Evolutionary conservation across 768 basidiomycete genomes (phyloP).

Genomic region (Suillus alpinus): DNA sequence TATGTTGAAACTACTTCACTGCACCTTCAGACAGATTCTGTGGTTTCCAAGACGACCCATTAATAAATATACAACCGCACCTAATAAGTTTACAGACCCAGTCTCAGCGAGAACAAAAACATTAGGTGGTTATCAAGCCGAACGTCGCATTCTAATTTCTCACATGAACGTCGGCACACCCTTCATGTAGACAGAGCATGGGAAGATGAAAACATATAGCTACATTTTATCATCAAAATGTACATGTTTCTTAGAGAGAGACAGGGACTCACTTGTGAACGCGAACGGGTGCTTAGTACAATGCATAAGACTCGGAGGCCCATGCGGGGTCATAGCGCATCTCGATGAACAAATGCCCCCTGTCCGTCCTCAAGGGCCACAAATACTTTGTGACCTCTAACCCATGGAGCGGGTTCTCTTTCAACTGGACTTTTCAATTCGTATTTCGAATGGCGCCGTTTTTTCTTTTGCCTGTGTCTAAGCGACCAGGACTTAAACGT

Average conservation of each 20-base stretch:
- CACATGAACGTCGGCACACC: neutral
- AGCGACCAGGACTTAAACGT: neutral
- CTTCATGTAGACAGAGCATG: neutral
- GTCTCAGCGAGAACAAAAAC: neutral
- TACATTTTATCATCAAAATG: neutral
- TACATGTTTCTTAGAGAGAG: neutral
- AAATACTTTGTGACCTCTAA: constrained; percentile 24
- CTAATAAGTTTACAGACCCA: neutral
- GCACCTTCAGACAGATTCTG: neutral
- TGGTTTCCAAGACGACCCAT: neutral
- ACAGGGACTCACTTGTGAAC: neutral
- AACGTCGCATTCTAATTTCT: neutral
- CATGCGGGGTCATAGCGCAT: neutral
- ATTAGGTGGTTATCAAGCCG: neutral
- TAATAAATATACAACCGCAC: neutral
- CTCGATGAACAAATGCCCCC: constrained; percentile 10
- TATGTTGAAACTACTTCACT: neutral
- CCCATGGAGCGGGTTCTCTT: constrained; percentile 27
- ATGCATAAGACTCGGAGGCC: neutral
- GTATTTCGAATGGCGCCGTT: neutral
- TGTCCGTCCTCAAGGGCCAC: constrained; percentile 26
- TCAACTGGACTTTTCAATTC: constrained; percentile 6
- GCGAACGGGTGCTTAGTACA: neutral
- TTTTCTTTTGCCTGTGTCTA: constrained; percentile 1
- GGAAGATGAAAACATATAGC: neutral